A percentile compares a stretch with the other conserved stretches of the same genome.
phyloP scores from a whole-genome alignment of 371 early-diverging fungal species.

The Apophysomyces trapeziformis region DNA sequence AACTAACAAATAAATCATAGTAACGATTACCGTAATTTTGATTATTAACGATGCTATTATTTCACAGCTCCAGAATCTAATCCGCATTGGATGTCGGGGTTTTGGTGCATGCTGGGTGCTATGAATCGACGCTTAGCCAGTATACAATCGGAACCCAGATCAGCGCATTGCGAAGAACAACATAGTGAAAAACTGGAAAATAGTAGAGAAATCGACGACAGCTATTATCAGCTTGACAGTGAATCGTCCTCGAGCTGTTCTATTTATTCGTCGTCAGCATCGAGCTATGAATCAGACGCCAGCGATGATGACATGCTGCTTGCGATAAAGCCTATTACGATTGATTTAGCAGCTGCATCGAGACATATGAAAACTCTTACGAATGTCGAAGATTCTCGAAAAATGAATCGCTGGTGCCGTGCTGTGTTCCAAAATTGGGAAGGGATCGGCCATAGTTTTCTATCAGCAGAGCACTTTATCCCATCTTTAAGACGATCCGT shows the following conservation, averaged over 20 bases:
- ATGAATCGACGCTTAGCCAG: neutral
- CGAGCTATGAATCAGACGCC: conserved; percentile 20
- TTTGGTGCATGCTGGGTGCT: conserved; percentile 4
- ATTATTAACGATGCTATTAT: neutral
- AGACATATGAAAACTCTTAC: conserved; percentile 24
- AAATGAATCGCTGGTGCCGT: conserved; percentile 37
- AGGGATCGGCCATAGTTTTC: conserved; percentile 47
- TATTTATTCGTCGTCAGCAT: neutral
- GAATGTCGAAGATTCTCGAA: neutral
- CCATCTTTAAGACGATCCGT: conserved; percentile 10
- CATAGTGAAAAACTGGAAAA: neutral
- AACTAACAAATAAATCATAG: neutral
- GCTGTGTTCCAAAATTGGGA: conserved; percentile 54
- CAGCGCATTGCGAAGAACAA: neutral
- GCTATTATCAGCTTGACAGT: conserved; percentile 35
- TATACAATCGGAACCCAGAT: neutral
- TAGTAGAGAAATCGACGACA: conserved; percentile 12
- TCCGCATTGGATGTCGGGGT: conserved; percentile 1
- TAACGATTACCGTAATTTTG: neutral
- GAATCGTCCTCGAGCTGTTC: conserved; percentile 10
- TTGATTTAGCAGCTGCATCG: conserved; percentile 23
- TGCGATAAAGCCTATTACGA: conserved; percentile 33
- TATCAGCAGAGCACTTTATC: neutral
- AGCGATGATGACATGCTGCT: conserved; percentile 32
- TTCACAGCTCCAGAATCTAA: neutral